A percentile compares a stretch with the other conserved stretches of the same genome.
These are phyloP conservation scores for Magnaporthiopsis incrustans DNA, from an alignment of 2,329 filamentous ascomycete species.

Conservation along the genomic window DNA sequence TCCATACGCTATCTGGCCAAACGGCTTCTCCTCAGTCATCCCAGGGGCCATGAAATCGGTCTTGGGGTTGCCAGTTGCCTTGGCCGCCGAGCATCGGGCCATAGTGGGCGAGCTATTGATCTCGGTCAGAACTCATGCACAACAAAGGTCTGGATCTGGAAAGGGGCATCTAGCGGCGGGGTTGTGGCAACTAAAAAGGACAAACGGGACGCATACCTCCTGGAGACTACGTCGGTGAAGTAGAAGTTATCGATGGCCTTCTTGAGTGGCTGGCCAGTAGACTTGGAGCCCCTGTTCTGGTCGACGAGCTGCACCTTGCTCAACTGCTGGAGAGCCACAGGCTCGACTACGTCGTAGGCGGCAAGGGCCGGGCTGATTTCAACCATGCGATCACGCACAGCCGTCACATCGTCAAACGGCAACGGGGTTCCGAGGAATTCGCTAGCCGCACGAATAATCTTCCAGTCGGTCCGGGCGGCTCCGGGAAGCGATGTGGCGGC, in stretches of 20 bases:
- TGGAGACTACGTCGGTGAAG: constrained; percentile 93
- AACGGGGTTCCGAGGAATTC: constrained; percentile 85
- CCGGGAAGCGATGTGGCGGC: constrained; percentile 83
- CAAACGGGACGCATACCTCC: constrained; percentile 58
- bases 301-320: constrained; percentile 95
- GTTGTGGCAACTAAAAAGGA: not conserved
- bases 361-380: constrained; percentile 88
- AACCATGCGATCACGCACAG: constrained; percentile 84
- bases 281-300: constrained; percentile 81
- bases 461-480: constrained; percentile 93
- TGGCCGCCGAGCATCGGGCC: constrained; percentile 92
- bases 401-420: constrained; percentile 87
- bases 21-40: constrained; percentile 52
- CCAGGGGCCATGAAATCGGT: constrained; percentile 75
- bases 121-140: constrained; percentile 5
- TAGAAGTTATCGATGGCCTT: constrained; percentile 94
- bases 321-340: constrained; percentile 62
- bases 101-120: constrained; percentile 80
- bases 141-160: too few relatives aligned
- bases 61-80: constrained; percentile 70
- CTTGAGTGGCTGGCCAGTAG: constrained; percentile 66
- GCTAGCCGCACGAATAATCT: constrained; percentile 88
- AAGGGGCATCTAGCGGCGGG: not conserved
- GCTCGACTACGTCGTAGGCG: constrained; percentile 86
- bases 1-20: constrained; percentile 54